Evolutionary conservation across 1,284 basidiomycete genomes (phyloP), one percentile per base, ranked within the genome.

Genomic region (Ceratobasidium sp.): DNA sequence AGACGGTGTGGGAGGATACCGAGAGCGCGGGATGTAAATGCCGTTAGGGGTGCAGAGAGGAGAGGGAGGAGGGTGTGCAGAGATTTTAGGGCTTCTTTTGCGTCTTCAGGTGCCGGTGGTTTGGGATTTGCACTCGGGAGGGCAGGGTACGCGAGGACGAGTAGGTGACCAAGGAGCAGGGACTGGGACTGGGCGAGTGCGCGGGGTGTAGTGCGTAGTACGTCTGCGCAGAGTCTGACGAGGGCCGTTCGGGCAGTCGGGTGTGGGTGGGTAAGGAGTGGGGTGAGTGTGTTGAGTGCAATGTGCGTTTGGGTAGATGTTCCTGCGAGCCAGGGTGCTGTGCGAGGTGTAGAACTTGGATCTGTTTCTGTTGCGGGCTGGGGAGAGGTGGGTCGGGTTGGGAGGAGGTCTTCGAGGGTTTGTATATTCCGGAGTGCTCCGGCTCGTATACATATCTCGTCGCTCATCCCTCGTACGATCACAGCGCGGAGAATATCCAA

Each of bases 251-350:
- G 84, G 6, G 91, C 92, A 7, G 81, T 78, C 3, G 86, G 83
- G 9, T 84, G 92, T 59, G 88, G 89, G 81, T 90, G 92, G 12
- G 85, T 87, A 58, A 85, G 82, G 53, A 88, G 83, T 23, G 86
- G 86, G 30, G 84, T 86, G 44, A 88, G 82, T 14, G 84, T 83
- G 78, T 88, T 90, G 71, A 88, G 82, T 44, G 86, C 88, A 61
- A 88, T 92, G 75, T 87, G 90, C 56, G 88, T 81, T 77, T 89
- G 92, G 44, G 86, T 84, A n/a, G 87, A 84, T 58, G 86, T 90
- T 23, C 83, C 87, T 33, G 83, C 84, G 64, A 90, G 80, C 88
- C 88, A 91, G 0, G 82, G 84, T 56, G 82, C 82, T 12, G 84
- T 87, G 25, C 86, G 84, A 36, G 74, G 80, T 42, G 83, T 91